A percentile compares a stretch with the other conserved stretches of the same genome.
Evolutionary conservation across 768 basidiomycete species (phyloP).

Genomic region (Lactifluus rugatus): DNA sequence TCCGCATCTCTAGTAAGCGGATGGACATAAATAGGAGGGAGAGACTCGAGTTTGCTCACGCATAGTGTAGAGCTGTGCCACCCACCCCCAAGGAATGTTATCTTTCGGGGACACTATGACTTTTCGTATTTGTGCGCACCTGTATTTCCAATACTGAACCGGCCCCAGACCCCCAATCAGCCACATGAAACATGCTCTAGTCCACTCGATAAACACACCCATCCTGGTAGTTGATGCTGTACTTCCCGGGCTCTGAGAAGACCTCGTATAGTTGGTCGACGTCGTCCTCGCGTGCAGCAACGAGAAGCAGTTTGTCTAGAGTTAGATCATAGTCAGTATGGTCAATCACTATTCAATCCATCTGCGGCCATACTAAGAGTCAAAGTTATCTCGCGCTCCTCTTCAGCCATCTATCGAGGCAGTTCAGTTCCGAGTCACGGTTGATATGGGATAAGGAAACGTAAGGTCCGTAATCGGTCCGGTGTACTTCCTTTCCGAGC

Average conservation of each 20-base stretch:
- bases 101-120: background rate
- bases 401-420: conserved; percentile 4
- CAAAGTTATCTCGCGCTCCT: background rate
- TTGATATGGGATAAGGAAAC: background rate
- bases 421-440: background rate
- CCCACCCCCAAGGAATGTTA: background rate
- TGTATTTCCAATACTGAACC: conserved; percentile 58
- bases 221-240: conserved; percentile 70
- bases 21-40: background rate
- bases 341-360: background rate
- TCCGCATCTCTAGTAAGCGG: background rate
- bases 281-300: conserved; percentile 66
- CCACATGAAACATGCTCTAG: background rate
- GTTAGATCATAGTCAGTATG: background rate
- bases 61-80: conserved; percentile 54
- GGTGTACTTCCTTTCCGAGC: background rate
- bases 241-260: conserved; percentile 40
- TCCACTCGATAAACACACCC: conserved; percentile 42
- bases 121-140: conserved; percentile 35
- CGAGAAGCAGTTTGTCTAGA: conserved; percentile 61
- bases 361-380: background rate
- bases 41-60: conserved; percentile 37
- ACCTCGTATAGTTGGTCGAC: conserved; percentile 56
- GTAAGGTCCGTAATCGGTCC: background rate
- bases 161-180: background rate